Evolutionary conservation across 768 basidiomycete species (phyloP), one percentile per base, ranked within the genome.

Genomic region (Tulasnella sp.): DNA sequence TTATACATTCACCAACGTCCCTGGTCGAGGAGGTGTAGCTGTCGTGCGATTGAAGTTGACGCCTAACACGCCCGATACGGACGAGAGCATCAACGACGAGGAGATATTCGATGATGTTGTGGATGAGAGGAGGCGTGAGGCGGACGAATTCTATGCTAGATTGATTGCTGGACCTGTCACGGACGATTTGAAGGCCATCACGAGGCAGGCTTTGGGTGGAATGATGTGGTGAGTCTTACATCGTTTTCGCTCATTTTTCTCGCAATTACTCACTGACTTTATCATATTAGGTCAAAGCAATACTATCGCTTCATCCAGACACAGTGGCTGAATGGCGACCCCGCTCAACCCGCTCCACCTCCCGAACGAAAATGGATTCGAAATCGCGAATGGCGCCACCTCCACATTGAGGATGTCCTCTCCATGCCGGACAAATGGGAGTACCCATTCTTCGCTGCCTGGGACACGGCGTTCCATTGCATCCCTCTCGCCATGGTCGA

Each of bases 401-500:
- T 99, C 75, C 84, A 98, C 69, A 85, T 94, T 61, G 89, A 88
- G 54, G 96, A 99, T 69, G 84, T 99, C 63, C 78, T 99, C 42
- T 97, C 94, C 11, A 98, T 99, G 96, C 96, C 96, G 5, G 95
- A 99, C 73, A 99, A 99, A 86, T 95, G 96, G 96, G 96, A 99
- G 73, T 98, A 98, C 70, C 96, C 96, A 0, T 98, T 96, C 78
- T 98, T 99, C 67, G 94, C 95, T 0, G 94, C 94, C 61, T 95
- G 91, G 91, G 90, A 95, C 70, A 92, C 87, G 0, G 96, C 96
- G n/a, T 99, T 99, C 77, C 96, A 99, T 69, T 97, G 95, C 67
- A 92, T 99, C 64, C 96, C 96, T 0, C 80, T 99, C 13, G 96
- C 96, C 10, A 82, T 98, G 64, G 88, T 99, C 29, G 96, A 99